phyloP scores from a whole-genome alignment of 306 rosid species.

The Dalbergia cultrata region DNA sequence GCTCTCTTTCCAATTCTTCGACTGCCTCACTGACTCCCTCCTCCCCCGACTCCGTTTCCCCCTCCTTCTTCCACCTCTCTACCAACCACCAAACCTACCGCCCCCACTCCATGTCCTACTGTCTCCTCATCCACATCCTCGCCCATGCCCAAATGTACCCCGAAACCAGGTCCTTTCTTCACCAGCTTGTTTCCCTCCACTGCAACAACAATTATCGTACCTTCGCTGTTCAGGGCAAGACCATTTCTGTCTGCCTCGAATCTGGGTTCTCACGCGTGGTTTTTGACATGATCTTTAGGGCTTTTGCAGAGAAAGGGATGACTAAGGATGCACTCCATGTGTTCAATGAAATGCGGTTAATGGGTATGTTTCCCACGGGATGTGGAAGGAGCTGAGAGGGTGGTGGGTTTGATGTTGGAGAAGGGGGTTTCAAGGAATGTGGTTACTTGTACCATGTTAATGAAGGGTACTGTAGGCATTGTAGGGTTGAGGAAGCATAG shows the following conservation, averaged over 20 bases:
- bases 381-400: slow-evolving; percentile 58
- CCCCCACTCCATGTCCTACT: slow-evolving; percentile 67
- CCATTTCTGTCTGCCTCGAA: slow-evolving; percentile 57
- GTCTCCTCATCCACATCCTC: slow-evolving; percentile 73
- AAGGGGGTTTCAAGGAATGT: slow-evolving; percentile 64
- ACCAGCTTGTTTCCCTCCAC: slow-evolving; percentile 51
- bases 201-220: slow-evolving; percentile 60
- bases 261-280: slow-evolving; percentile 67
- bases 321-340: slow-evolving; percentile 66
- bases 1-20: slow-evolving; percentile 66
- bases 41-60: slow-evolving; percentile 66
- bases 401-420: slow-evolving; percentile 63
- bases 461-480: slow-evolving; percentile 70
- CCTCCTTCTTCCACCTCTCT: slow-evolving; percentile 68
- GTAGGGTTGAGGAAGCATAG: slow-evolving; percentile 73
- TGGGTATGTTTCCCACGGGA: slow-evolving; percentile 73
- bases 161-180: slow-evolving; percentile 60
- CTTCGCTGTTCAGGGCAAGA: slow-evolving; percentile 55
- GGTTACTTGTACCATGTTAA: slow-evolving; percentile 68
- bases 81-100: slow-evolving; percentile 62
- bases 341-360: slow-evolving; percentile 85
- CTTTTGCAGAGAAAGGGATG: slow-evolving; percentile 69
- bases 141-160: slow-evolving; percentile 71
- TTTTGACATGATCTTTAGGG: slow-evolving; percentile 77
- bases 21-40: slow-evolving; percentile 71